phyloP scores from a whole-genome alignment of 2,329 filamentous ascomycete species.

The Cercospora citrullina region DNA sequence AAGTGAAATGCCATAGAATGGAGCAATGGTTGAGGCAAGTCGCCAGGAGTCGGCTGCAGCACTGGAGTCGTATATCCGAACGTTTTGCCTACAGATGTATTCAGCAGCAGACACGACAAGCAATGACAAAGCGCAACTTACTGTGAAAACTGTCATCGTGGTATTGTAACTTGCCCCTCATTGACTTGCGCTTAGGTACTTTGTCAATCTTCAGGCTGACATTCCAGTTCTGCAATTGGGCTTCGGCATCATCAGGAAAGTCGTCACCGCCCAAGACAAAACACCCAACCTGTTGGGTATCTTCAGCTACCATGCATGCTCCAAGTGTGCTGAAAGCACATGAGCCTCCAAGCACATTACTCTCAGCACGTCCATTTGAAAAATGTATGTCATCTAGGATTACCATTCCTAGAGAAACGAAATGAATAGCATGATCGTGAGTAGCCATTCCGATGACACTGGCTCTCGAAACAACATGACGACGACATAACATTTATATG shows the following conservation, averaged over 20 bases:
- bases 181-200: slow-evolving; percentile 4
- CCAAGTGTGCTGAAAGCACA: slow-evolving; percentile 18
- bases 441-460: slow-evolving; percentile 14
- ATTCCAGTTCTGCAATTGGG: slow-evolving; percentile 13
- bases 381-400: slow-evolving; percentile 21
- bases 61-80: slow-evolving; percentile 19
- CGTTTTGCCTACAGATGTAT: slow-evolving; percentile 11
- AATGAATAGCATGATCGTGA: slow-evolving; percentile 8
- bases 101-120: background rate
- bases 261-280: slow-evolving; percentile 20
- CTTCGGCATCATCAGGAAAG: slow-evolving; percentile 15
- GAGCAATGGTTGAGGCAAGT: slow-evolving; percentile 19
- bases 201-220: slow-evolving; percentile 14
- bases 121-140: slow-evolving; percentile 4
- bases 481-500: background rate
- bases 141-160: slow-evolving; percentile 13
- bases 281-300: slow-evolving; percentile 9
- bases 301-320: slow-evolving; percentile 13
- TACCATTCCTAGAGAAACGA: slow-evolving; percentile 19
- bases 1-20: slow-evolving; percentile 29
- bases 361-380: slow-evolving; percentile 7
- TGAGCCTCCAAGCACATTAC: slow-evolving; percentile 18
- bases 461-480: background rate
- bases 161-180: slow-evolving; percentile 19
- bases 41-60: slow-evolving; percentile 13